A percentile compares a stretch with the other conserved stretches of the same genome.
These are phyloP conservation scores for Glomus cerebriforme DNA, from an alignment of 192 early-diverging fungal species.

Conservation along the genomic window DNA sequence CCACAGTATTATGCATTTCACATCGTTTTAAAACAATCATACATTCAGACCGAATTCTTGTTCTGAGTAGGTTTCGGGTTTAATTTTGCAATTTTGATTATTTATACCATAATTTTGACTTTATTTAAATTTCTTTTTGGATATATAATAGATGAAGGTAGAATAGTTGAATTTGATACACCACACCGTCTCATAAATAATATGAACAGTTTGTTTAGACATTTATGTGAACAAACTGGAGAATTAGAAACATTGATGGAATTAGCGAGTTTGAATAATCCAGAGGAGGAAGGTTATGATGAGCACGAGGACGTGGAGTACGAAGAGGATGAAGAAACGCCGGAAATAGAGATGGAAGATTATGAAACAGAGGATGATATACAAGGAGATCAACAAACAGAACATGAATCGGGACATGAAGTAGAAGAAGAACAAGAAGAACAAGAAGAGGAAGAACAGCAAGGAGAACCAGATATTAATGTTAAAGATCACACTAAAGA, in stretches of 20 bases:
- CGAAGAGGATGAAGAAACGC: neutral
- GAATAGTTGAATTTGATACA: conserved; percentile 79
- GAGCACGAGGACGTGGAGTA: neutral
- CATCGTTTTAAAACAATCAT: conserved; percentile 62
- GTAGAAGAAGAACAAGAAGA: conserved; percentile 8
- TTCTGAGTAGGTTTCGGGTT: conserved; percentile 18
- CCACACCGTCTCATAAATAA: conserved; percentile 70
- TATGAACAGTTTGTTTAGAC: conserved; percentile 61
- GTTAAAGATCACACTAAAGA: neutral
- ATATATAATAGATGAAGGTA: conserved; percentile 60
- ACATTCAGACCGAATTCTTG: conserved; percentile 72
- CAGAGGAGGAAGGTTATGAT: conserved; percentile 9
- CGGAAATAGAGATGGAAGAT: neutral
- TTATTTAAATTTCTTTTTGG: too few species aligned
- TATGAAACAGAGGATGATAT: conserved; percentile 14
- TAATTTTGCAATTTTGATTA: neutral
- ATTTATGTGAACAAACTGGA: conserved; percentile 83
- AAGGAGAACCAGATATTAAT: neutral
- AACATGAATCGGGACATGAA: conserved; percentile 10
- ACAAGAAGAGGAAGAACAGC: neutral
- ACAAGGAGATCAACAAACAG: conserved; percentile 4
- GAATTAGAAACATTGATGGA: conserved; percentile 71
- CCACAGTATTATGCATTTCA: conserved; percentile 64
- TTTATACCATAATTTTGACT: neutral
- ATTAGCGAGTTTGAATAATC: conserved; percentile 50